Percentiles rank a stretch among this genome's conserved stretches.
Conservation (phyloP, 129 eudicot species). For the Sambucus nigra region DNA sequence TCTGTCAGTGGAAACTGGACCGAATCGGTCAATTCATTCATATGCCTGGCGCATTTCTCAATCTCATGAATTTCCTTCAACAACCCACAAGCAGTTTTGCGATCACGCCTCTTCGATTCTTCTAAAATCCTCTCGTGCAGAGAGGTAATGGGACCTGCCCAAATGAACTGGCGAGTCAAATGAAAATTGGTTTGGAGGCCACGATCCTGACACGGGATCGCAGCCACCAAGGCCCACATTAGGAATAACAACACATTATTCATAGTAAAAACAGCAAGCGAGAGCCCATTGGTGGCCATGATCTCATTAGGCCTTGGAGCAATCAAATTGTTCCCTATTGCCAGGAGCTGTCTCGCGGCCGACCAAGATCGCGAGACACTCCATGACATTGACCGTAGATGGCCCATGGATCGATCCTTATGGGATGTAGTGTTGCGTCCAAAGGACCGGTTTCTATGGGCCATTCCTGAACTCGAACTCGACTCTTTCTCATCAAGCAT, state of each 20-base stretch:
- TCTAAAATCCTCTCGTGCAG: slow-evolving; percentile 69
- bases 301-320: slow-evolving; percentile 43
- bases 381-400: slow-evolving; percentile 55
- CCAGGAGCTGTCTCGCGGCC: slow-evolving; percentile 53
- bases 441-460: slow-evolving; percentile 55
- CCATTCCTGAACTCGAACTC: slow-evolving; percentile 10
- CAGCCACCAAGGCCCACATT: slow-evolving; percentile 93
- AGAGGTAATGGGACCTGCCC: slow-evolving; percentile 41
- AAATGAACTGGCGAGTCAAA: slow-evolving; percentile 31
- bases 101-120: slow-evolving; percentile 59
- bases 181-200: slow-evolving; percentile 53
- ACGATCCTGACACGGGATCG: slow-evolving; percentile 81
- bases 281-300: slow-evolving; percentile 43
- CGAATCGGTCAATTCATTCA: slow-evolving; percentile 45
- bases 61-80: slow-evolving; percentile 67
- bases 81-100: slow-evolving; percentile 48
- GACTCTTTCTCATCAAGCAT: slow-evolving; percentile 65
- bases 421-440: slow-evolving; percentile 21
- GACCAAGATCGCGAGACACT: slow-evolving; percentile 67
- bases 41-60: slow-evolving; percentile 39
- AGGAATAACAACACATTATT: slow-evolving; percentile 53
- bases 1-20: slow-evolving; percentile 48
- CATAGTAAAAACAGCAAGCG: slow-evolving; percentile 60
- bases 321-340: slow-evolving; percentile 33
- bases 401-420: slow-evolving; percentile 24